These are phyloP conservation scores for Fusarium concolor DNA, from an alignment of 2,329 filamentous ascomycete genomes.

Conservation along the genomic window DNA sequence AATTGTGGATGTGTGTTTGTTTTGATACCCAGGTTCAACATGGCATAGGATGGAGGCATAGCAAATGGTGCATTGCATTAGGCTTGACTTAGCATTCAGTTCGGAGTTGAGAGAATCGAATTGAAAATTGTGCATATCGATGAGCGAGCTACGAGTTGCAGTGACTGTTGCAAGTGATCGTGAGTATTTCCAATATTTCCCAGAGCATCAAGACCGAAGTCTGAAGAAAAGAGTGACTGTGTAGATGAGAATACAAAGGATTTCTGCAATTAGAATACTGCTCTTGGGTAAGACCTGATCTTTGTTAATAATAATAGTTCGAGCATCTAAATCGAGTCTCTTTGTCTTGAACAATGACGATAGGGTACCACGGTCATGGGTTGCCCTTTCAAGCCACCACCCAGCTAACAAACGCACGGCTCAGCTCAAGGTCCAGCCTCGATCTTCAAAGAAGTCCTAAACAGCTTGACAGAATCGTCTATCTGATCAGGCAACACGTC, in stretches of 20 bases:
- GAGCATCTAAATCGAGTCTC: not conserved
- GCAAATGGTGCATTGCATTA: conserved; percentile 23
- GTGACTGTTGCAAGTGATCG: not conserved
- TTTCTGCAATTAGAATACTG: not conserved
- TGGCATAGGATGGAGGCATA: conserved; percentile 11
- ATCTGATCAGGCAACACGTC: not conserved
- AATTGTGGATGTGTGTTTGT: not conserved
- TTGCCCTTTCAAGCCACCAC: conserved; percentile 17
- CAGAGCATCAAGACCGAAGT: not conserved
- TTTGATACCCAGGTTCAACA: conserved; percentile 19
- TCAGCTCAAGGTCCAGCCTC: conserved; percentile 10
- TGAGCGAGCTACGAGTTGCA: not conserved
- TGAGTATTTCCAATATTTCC: not conserved
- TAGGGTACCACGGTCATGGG: not conserved
- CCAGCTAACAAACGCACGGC: conserved; percentile 13
- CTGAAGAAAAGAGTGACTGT: not conserved
- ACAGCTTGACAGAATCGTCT: not conserved
- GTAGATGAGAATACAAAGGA: not conserved
- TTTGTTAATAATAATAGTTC: not conserved
- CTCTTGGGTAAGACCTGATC: not conserved
- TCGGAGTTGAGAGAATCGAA: not conserved
- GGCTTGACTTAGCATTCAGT: conserved; percentile 12
- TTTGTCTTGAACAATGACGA: conserved; percentile 12
- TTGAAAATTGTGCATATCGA: not conserved
- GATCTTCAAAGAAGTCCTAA: conserved; percentile 12